Base-by-base conservation (phyloP, 2,329 filamentous ascomycete species). In the Neopestalotiopsis rosae region DNA sequence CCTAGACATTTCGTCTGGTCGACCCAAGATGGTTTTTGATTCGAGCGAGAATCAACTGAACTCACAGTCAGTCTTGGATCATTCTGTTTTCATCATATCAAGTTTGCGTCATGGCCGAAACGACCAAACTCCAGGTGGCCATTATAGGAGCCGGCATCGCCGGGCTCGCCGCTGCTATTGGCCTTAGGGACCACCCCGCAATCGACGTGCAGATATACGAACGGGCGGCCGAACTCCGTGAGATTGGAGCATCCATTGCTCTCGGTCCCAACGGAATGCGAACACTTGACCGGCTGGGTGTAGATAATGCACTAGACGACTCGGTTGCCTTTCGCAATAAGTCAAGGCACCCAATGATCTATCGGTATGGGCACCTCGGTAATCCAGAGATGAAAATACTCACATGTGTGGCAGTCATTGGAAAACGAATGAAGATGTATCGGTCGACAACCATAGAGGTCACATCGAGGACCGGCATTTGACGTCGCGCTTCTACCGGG, bases 241-340 rank as follows among this genome's bases (percentile, higher is more conserved):
- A 86, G 67, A 81, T 86, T 34, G 84, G 84, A 7, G 83, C 85
- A 0, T 83, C 82, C 2, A 84, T 86, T 20, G 85, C 83, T 1
- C 77, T 87, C 4, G 86, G 86, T 2, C 85, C 85, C 1, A 88
- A 88, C 74, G 86, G 86, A 0, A 81, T 88, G 76, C 81, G 83
- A 49, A 85, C 85, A 0, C 75, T 88, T 59, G 83, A 87, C 58
- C 82, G 82, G 28, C 81, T 87, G 0, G 86, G 86, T 4, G 83
- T 86, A 14, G 67, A 82, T 49, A 82, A 83, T 69, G 85, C 84
- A 1, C 76, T 87, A 7, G 74, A 77, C 1, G 80, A 82, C 10
- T 76, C 78, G 30, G 72, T 84, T 5, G 81, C 79, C 0, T 83
- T 81, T 63, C 79, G 83, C 66, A 74, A 84, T 73, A 75, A 79